Evolutionary conservation across 2,329 filamentous ascomycete genomes (phyloP).

Genomic region (Colletotrichum destructivum): DNA sequence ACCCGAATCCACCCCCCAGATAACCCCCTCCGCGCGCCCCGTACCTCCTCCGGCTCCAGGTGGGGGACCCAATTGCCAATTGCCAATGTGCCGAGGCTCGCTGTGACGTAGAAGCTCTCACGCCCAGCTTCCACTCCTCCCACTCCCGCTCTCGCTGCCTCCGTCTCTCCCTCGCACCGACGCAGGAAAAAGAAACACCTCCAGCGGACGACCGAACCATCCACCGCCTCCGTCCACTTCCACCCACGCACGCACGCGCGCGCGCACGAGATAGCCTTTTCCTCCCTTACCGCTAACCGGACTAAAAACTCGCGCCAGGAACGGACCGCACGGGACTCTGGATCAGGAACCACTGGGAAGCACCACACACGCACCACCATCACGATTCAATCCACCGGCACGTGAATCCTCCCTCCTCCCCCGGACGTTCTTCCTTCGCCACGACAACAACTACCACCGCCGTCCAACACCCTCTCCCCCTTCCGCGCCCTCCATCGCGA

Average conservation of each 20-base stretch:
- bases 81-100: constrained; percentile 36
- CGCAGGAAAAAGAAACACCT: constrained; percentile 2
- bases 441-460: background rate
- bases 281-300: background rate
- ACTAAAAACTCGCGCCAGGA: constrained; percentile 26
- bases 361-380: background rate
- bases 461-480: background rate
- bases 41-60: constrained; percentile 20
- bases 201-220: constrained; percentile 33
- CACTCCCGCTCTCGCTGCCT: background rate
- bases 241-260: background rate
- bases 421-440: constrained; percentile 4
- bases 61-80: constrained; percentile 9
- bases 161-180: background rate
- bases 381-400: constrained; percentile 1
- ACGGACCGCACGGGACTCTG: constrained; percentile 35
- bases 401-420: constrained; percentile 26
- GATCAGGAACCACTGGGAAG: background rate
- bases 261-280: background rate
- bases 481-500: background rate
- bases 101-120: constrained; percentile 37
- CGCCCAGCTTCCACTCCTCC: background rate
- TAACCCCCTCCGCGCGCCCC: background rate
- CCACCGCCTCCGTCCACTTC: background rate
- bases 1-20: background rate